A percentile compares a stretch with the other conserved stretches of the same genome.
Evolutionary conservation across 1,284 basidiomycete genomes (phyloP).

Genomic region (Anthracocystis panici-leucophaei): DNA sequence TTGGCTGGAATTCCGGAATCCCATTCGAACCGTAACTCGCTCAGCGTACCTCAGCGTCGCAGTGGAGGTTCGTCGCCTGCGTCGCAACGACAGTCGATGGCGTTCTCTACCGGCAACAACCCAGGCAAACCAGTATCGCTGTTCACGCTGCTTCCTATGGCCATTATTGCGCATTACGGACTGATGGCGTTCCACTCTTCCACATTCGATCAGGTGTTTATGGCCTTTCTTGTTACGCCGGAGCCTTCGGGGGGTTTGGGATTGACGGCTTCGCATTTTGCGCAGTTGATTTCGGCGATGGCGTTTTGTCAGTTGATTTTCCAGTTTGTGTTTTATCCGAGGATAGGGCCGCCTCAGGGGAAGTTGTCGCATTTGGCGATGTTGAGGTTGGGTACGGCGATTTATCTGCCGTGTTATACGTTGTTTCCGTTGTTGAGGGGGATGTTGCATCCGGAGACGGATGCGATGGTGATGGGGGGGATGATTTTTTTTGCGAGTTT

Average conservation of each 20-base stretch:
- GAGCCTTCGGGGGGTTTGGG: slow-evolving; percentile 65
- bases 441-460: slow-evolving; percentile 68
- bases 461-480: slow-evolving; percentile 71
- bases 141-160: slow-evolving; percentile 60
- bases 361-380: slow-evolving; percentile 66
- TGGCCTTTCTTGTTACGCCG: slow-evolving; percentile 69
- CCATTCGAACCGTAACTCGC: slow-evolving; percentile 35
- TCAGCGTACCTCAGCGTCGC: slow-evolving; percentile 15
- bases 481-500: slow-evolving; percentile 70
- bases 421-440: slow-evolving; percentile 72
- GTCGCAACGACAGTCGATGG: slow-evolving; percentile 21
- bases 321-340: slow-evolving; percentile 76
- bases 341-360: slow-evolving; percentile 70
- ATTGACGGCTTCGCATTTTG: slow-evolving; percentile 68
- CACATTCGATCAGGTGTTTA: slow-evolving; percentile 69
- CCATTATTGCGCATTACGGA: slow-evolving; percentile 68
- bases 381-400: slow-evolving; percentile 61
- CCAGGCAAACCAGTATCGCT: slow-evolving; percentile 26
- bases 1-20: slow-evolving; percentile 62
- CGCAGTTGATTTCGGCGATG: slow-evolving; percentile 68
- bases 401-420: slow-evolving; percentile 55
- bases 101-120: neutral
- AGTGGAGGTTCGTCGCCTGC: slow-evolving; percentile 13
- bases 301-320: slow-evolving; percentile 63
- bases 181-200: slow-evolving; percentile 67